Conservation (phyloP, 345 rosid species). For the Dipteronia dyeriana region DNA sequence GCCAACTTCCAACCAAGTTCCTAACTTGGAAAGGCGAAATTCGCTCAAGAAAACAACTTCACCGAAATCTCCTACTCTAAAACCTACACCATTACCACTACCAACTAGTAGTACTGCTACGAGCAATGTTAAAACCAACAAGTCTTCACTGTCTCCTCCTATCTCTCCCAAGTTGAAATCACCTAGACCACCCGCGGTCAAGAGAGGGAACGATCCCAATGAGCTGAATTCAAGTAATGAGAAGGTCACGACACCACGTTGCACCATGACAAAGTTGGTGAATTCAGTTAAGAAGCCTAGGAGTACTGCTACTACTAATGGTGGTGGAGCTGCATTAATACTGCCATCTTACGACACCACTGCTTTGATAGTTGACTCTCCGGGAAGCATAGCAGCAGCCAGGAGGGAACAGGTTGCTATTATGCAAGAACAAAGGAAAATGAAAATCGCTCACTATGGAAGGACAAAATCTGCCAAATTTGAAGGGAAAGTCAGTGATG, state of each 20-base stretch:
- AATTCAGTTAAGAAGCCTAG: constrained; percentile 25
- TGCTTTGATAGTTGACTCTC: constrained; percentile 34
- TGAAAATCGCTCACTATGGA: constrained; percentile 69
- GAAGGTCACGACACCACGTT: constrained; percentile 24
- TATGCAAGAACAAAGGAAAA: constrained; percentile 61
- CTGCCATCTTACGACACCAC: constrained; percentile 20
- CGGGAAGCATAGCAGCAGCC: constrained; percentile 78
- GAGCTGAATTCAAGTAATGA: constrained; percentile 34
- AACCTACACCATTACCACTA: constrained; percentile 18
- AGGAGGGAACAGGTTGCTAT: constrained; percentile 64
- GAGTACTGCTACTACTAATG: background rate
- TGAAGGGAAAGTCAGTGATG: constrained; percentile 24
- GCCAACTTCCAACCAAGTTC: constrained; percentile 63
- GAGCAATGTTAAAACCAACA: background rate
- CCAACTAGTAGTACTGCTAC: constrained; percentile 15
- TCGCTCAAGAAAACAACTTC: constrained; percentile 44
- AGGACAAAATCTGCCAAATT: constrained; percentile 47
- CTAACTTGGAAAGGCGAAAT: constrained; percentile 39
- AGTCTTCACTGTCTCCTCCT: constrained; percentile 52
- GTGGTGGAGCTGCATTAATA: constrained; percentile 10
- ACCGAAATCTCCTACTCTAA: constrained; percentile 34
- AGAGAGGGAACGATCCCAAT: constrained; percentile 29
- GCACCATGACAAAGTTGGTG: constrained; percentile 20
- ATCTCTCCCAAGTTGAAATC: constrained; percentile 54
- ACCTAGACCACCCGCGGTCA: constrained; percentile 32